Base-by-base conservation (phyloP, 148 eudicot species). In the Rhododendron ovatum region DNA sequence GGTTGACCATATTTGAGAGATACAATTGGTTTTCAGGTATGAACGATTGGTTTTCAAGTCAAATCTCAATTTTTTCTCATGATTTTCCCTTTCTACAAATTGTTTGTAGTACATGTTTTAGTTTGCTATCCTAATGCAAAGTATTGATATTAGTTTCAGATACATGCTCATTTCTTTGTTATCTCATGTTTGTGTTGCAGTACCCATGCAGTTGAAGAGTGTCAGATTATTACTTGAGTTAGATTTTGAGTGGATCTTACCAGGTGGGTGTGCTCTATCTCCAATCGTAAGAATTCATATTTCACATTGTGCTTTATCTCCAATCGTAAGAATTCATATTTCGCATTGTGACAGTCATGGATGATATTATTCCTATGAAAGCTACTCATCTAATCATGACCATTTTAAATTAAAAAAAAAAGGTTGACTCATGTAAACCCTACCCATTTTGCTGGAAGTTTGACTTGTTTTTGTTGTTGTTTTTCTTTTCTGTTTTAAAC, bases 241-340 rank as follows among this genome's bases (percentile, higher is more conserved):
- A 79, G 92, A 90, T 35, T 92, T 92, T 87, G 90, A 90, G 84
- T 92, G 93, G 93, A 90, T 92, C 50, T 86, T 92, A 83, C 91
- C 92, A 20, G 93, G 93, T 92, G 26, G 55, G 86, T 85, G 33
- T 47, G 28, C 26, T 63, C 53, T 55, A 37, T 14, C 51, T 55
- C 75, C n/a, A 17, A 30, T 10, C 2, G 8, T 48, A 5, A n/a
- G 5, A 79, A 79, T 26, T 30, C 35, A 13, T 69, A 22, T 69
- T n/a, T 69, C 1, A 0, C 26, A 1, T n/a, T 85, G 41, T 45
- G 28, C 26, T 61, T 78, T 55, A 37, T 14, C 50, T 53, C 75
- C n/a, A 17, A 30, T 10, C 0, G 18, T 48, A 5, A 24, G 5
- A 78, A 78, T n/a, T 28, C 30, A 67, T 67, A n/a, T 67, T 24